Base-by-base conservation (phyloP, 2,329 filamentous ascomycete genomes). In the Penicillium freii region DNA sequence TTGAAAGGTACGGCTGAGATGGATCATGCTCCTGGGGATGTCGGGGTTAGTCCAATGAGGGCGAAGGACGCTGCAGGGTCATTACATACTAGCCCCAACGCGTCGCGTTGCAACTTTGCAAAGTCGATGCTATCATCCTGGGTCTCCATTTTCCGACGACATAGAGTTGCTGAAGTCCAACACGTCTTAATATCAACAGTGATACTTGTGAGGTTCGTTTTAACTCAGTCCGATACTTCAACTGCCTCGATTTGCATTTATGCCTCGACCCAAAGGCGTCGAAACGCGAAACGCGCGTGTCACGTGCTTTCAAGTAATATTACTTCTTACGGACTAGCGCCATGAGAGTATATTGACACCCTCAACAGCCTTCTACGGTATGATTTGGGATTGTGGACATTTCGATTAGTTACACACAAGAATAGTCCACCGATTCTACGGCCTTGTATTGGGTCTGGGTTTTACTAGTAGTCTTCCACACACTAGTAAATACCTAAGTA, bases 101-200 rank as follows among this genome's bases (percentile, higher is more conserved):
- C 75, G 67, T 71, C 71, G 65, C 72, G 73, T 73, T 75, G 73
- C 58, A 77, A 60, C 59, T 71, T 69, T 51, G 65, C 68, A 39
- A 77, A 70, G 54, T 77, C 75, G 57, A 77, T 66, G 53, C 75
- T 77, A 57, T 77, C 68, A 51, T 77, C 47, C 10, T 52, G 50
- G 34, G 44, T 44, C 34, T 46, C 27, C 42, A 50, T 40, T 15
- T 29, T 44, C 21, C 23, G 43, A 3, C 25, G 4, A 50, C 29
- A 39, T 23, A 7, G 0, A 43, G 21, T 27, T 5, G 7, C 17
- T 27, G 4, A 48, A 25, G 7, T 11, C 15, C 45, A 34, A 13
- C 1, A 13, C 15, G 3, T 42, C 9, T n/a, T 11, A 1, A n/a
- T 23, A n/a, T 7, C 10, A 34, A 21, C 13, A 13, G 8, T 11